Conservation (phyloP, 305 asterid species). For the Fraxinus angustifolia region DNA sequence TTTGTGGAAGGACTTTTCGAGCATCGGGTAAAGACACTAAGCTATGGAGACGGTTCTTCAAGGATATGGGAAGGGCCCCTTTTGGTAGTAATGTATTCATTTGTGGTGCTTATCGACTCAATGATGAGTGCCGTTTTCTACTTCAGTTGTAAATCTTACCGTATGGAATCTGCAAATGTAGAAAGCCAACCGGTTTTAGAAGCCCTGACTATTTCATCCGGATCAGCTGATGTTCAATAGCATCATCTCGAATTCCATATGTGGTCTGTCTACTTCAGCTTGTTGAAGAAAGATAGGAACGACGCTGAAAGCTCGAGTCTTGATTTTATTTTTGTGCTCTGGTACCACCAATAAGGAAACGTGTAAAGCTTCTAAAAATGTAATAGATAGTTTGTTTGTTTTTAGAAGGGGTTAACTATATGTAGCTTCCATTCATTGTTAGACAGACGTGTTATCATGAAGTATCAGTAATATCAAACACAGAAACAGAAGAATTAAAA, state of each 20-base stretch:
- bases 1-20: constrained; percentile 83
- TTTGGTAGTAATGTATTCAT: constrained; percentile 76
- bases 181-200: constrained; percentile 62
- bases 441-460: neutral
- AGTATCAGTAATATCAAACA: neutral
- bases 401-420: neutral
- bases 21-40: constrained; percentile 78
- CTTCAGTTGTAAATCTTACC: constrained; percentile 86
- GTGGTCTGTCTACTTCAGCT: neutral
- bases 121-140: constrained; percentile 92
- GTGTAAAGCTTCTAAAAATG: constrained; percentile 26
- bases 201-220: constrained; percentile 42
- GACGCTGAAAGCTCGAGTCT: neutral
- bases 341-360: constrained; percentile 1
- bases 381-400: neutral
- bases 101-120: constrained; percentile 71
- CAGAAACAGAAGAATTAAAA: constrained; percentile 13
- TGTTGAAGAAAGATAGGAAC: neutral
- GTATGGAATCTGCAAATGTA: constrained; percentile 53
- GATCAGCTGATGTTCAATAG: constrained; percentile 37
- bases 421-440: neutral
- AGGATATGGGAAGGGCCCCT: constrained; percentile 97
- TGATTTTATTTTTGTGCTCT: neutral
- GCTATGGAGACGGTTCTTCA: constrained; percentile 92
- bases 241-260: neutral